A percentile compares a stretch with the other conserved stretches of the same genome.
phyloP scores from a whole-genome alignment of 352 stramenopile species.

The Peronospora belbahrii region DNA sequence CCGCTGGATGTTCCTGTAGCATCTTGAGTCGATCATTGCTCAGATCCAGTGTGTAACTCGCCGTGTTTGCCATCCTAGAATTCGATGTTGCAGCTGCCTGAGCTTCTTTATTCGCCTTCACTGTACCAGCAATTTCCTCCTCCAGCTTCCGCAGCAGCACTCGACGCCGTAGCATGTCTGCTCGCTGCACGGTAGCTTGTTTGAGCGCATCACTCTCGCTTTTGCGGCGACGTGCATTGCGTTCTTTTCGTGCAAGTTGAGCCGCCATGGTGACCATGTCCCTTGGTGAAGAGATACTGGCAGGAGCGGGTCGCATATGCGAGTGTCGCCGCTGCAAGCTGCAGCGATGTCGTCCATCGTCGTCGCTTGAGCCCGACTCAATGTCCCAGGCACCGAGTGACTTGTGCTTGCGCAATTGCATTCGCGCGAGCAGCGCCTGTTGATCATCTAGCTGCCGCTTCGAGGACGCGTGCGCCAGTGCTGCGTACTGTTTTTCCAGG shows the following conservation, averaged over 20 bases:
- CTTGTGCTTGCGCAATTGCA: constrained; percentile 31
- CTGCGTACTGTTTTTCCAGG: constrained; percentile 50
- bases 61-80: constrained; percentile 1
- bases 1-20: constrained; percentile 49
- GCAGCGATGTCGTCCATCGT: constrained; percentile 18
- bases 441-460: constrained; percentile 18
- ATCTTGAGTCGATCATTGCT: constrained; percentile 47
- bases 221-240: constrained; percentile 46
- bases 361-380: constrained; percentile 40
- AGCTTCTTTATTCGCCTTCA: constrained; percentile 45
- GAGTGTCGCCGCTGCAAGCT: constrained; percentile 15
- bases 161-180: constrained; percentile 56
- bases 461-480: constrained; percentile 28
- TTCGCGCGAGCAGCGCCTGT: constrained; percentile 14
- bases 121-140: constrained; percentile 61
- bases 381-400: constrained; percentile 39
- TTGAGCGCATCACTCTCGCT: constrained; percentile 63
- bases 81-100: constrained; percentile 14
- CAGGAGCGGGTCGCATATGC: constrained; percentile 14
- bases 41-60: constrained; percentile 24
- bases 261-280: constrained; percentile 12
- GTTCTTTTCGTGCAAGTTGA: constrained; percentile 14
- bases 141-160: constrained; percentile 63
- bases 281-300: constrained; percentile 5
- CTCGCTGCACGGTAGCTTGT: constrained; percentile 39